Evolutionary conservation across 495 filamentous ascomycete species (phyloP).

Genomic region (Neurospora sp.): DNA sequence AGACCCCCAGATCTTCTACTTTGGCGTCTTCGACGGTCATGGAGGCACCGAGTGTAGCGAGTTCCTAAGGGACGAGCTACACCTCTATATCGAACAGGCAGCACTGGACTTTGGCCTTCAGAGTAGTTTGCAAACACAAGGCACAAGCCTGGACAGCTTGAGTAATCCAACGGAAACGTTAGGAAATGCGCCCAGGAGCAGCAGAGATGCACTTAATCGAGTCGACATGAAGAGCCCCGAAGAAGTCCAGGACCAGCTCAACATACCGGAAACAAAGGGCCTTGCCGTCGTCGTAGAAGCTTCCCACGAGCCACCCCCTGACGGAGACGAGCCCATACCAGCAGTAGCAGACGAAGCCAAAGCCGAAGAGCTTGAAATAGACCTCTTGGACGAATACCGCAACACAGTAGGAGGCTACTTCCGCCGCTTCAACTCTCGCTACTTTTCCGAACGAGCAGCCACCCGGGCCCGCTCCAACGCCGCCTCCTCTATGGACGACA

Average conservation of each 20-base stretch:
- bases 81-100: conserved; percentile 78
- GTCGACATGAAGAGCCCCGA: conserved; percentile 29
- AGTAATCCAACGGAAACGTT: background rate
- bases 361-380: conserved; percentile 50
- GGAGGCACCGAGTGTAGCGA: conserved; percentile 82
- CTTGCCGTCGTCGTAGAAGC: conserved; percentile 18
- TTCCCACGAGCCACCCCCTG: conserved; percentile 16
- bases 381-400: conserved; percentile 68
- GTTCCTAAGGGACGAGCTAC: conserved; percentile 74
- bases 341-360: conserved; percentile 27
- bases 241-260: conserved; percentile 21
- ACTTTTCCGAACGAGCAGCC: conserved; percentile 28
- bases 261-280: conserved; percentile 16
- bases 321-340: conserved; percentile 21
- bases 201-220: conserved; percentile 14
- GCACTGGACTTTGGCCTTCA: conserved; percentile 60
- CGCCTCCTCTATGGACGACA: conserved; percentile 3
- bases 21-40: conserved; percentile 92
- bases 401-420: conserved; percentile 89
- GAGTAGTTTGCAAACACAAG: conserved; percentile 49
- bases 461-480: conserved; percentile 1
- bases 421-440: conserved; percentile 71
- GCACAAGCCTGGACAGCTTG: background rate
- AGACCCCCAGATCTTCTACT: conserved; percentile 95
- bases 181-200: conserved; percentile 6